Base-by-base conservation (phyloP, 2,329 filamentous ascomycete genomes). In the Penicillium occitanis region DNA sequence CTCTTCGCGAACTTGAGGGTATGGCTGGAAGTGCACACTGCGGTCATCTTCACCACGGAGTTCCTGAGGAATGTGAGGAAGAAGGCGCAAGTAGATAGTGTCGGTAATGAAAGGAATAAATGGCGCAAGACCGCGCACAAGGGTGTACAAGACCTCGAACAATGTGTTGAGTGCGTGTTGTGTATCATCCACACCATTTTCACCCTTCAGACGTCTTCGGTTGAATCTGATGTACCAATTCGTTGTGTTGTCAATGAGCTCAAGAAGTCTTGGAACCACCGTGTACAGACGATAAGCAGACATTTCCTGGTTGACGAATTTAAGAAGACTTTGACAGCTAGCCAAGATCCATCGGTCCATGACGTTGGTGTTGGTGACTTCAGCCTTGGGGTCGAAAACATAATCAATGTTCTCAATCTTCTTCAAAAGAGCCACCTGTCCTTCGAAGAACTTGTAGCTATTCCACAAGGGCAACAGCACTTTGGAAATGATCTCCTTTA, bases 171-270 rank as follows among this genome's bases (percentile, higher is more conserved):
- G 84, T 0, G 94, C 95, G 74, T 96, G 92, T 61, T 90, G 83
- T 11, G 95, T 97, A 76, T 98, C 95, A 14, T 93, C 86, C 28
- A 92, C 79, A 19, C 93, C 92, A 70, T 92, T 88, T 75, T 96
- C 93, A 51, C 93, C 93, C 87, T 97, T 97, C 70, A 97, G 84
- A 64, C 93, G 88, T 78, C 91, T 91, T 64, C 93, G 87, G 83
- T 97, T 97, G 83, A 97, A 96, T 68, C 93, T 87, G 77, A 97
- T 97, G 80, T 97, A 97, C 93, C 93, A 97, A 80, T 98, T 98
- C n/a, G 93, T 97, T 3, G 91, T 93, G 79, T 96, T 93, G 74
- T 97, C 94, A 70, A 97, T 96, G 73, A 96, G 86, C 66, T 86
- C 86, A 19, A 96, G 85, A 67, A 98, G 81, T 69, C 91, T 86